phyloP scores from a whole-genome alignment of 2,329 filamentous ascomycete genomes.

The Neofusicoccum laricinum region DNA sequence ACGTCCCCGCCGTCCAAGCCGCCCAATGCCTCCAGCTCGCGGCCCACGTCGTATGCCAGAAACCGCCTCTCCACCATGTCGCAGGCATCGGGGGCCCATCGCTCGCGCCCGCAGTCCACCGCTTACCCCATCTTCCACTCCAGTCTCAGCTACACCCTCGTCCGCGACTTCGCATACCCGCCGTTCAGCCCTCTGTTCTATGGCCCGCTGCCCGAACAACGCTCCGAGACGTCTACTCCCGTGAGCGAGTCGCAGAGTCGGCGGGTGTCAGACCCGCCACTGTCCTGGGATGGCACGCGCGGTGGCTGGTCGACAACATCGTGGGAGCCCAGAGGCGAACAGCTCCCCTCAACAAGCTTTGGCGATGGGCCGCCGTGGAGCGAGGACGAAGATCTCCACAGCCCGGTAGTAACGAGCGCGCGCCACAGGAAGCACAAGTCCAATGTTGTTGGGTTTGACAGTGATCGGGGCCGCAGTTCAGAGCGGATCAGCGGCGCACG shows the following conservation, averaged over 20 bases:
- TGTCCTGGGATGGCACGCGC: slow-evolving; percentile 67
- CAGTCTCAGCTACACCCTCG: slow-evolving; percentile 80
- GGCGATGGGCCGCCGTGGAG: slow-evolving; percentile 82
- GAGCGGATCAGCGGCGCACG: slow-evolving; percentile 34
- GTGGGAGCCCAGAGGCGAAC: slow-evolving; percentile 57
- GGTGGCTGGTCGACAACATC: slow-evolving; percentile 54
- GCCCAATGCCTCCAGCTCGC: slow-evolving; percentile 58
- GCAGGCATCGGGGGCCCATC: slow-evolving; percentile 58
- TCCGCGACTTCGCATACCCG: slow-evolving; percentile 95
- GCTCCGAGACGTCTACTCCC: slow-evolving; percentile 83
- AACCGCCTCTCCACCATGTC: slow-evolving; percentile 85
- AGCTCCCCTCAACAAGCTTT: slow-evolving; percentile 78
- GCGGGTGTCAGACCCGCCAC: slow-evolving; percentile 77
- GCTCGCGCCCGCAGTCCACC: slow-evolving; percentile 77
- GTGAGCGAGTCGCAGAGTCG: slow-evolving; percentile 67
- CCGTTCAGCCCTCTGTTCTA: slow-evolving; percentile 83
- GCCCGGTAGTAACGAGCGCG: slow-evolving; percentile 78
- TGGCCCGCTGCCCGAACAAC: slow-evolving; percentile 76
- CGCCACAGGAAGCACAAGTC: slow-evolving; percentile 77
- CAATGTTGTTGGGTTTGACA: slow-evolving; percentile 40
- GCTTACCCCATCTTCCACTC: slow-evolving; percentile 82
- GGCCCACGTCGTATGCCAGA: slow-evolving; percentile 60
- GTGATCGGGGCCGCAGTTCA: slow-evolving; percentile 28
- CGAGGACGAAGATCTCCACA: slow-evolving; percentile 92
- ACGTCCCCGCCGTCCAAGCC: slow-evolving; percentile 48